Evolutionary conservation across 306 rosid species (phyloP).

Genomic region (Morella rubra): DNA sequence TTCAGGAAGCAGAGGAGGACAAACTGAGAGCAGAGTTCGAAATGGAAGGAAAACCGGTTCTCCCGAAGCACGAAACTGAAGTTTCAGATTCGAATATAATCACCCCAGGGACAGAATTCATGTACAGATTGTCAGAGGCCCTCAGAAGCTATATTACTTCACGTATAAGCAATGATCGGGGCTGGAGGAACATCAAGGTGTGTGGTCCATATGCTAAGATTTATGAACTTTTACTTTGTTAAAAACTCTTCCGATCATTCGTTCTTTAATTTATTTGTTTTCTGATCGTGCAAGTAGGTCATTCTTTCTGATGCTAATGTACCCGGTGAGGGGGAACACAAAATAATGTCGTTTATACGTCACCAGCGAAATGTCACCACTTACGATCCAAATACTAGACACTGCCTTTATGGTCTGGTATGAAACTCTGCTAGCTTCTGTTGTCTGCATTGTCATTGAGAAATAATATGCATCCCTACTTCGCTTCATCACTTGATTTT

Average conservation of each 20-base stretch:
- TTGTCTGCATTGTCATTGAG: background rate
- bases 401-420: conserved; percentile 69
- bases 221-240: no score
- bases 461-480: background rate
- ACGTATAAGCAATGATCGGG: conserved; percentile 22
- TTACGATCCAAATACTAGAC: conserved; percentile 48
- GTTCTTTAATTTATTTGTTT: background rate
- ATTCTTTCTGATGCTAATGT: conserved; percentile 63
- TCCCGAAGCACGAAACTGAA: conserved; percentile 39
- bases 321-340: conserved; percentile 77
- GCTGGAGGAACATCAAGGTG: conserved; percentile 51
- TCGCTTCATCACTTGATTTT: background rate
- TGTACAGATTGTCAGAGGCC: conserved; percentile 49
- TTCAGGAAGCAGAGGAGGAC: conserved; percentile 50
- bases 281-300: conserved; percentile 25
- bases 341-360: conserved; percentile 47
- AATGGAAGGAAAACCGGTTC: conserved; percentile 49
- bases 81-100: conserved; percentile 44
- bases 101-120: conserved; percentile 66
- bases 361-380: conserved; percentile 34
- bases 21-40: conserved; percentile 33
- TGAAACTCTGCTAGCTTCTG: background rate
- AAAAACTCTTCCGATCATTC: background rate
- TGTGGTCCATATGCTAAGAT: no score
- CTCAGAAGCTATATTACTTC: conserved; percentile 29